Evolutionary conservation across 306 rosid species (phyloP), one percentile per base, ranked within the genome.

Genomic region (Malus sylvestris): DNA sequence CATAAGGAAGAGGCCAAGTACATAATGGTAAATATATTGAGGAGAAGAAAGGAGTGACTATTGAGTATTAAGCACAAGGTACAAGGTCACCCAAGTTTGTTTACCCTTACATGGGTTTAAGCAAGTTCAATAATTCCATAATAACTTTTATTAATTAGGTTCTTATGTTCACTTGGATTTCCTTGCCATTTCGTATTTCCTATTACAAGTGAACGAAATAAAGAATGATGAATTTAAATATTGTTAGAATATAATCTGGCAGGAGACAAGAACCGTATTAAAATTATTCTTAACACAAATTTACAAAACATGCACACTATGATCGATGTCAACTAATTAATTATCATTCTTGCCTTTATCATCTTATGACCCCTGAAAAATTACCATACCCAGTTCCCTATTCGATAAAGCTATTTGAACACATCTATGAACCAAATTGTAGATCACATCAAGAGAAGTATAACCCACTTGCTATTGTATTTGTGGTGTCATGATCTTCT

Each of bases 201-300:
- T 7, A 38, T 38, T 7, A 38, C 62, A 51, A 18, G 20, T 2
- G 3, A n/a, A 23, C 3, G 27, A 25, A 25, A 23, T 25, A 53
- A 25, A 16, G 19, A 8, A 55, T 22, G 25, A 25, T 4, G 33
- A 23, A 14, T 64, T 30, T 19, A 3, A 18, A 44, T 49, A 75
- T 58, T 8, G 62, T 57, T 30, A 51, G 42, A 64, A 15, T 44
- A 44, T 61, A 79, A 9, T 72, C 55, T 74, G 18, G 69, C 27
- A 57, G 25, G 38, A 59, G 23, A 23, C 32, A 10, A 67, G 10
- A 23, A 69, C 27, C 53, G 51, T 53, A 65, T 46, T 71, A 70
- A 79, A 57, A 76, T 44, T 72, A 57, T 87, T 80, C 81, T 89
- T 83, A 88, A 88, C 83, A 73, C 82, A 84, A 87, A 51, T 88